These are phyloP conservation scores for Sordaria brevicollis DNA, from an alignment of 495 filamentous ascomycete genomes.

Conservation along the genomic window DNA sequence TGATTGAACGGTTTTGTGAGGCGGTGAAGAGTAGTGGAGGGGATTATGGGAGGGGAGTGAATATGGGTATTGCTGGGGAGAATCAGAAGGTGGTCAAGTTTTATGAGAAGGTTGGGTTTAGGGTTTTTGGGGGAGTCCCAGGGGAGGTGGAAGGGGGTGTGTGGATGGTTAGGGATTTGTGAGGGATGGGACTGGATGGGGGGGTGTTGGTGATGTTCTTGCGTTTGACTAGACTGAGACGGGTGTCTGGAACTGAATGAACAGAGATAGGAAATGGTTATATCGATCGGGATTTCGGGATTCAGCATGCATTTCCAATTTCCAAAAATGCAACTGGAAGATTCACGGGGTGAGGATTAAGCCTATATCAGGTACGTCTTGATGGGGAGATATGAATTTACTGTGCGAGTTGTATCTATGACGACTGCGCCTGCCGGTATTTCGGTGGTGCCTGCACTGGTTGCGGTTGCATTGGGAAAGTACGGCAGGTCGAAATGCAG, in stretches of 20 bases:
- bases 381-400: too few relatives aligned
- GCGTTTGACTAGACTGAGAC: too few relatives aligned
- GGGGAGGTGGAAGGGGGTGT: conserved; percentile 24
- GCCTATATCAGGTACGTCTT: too few relatives aligned
- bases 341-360: too few relatives aligned
- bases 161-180: conserved; percentile 32
- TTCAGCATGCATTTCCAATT: too few relatives aligned
- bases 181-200: not conserved
- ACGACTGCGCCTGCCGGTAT: not conserved
- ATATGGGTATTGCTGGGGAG: conserved; percentile 28
- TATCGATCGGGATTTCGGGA: too few relatives aligned
- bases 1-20: conserved; percentile 27
- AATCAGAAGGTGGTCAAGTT: conserved; percentile 33
- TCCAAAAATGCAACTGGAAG: too few relatives aligned
- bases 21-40: conserved; percentile 15
- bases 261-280: too few relatives aligned
- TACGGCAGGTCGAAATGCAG: not conserved
- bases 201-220: too few relatives aligned
- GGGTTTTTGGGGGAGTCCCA: conserved; percentile 20
- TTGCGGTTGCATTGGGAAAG: not conserved
- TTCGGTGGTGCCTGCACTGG: not conserved
- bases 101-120: conserved; percentile 32
- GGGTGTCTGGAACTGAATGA: too few relatives aligned
- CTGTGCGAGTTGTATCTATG: too few relatives aligned
- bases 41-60: conserved; percentile 23